phyloP scores from a whole-genome alignment of 306 rosid species.

The Quercus alba region DNA sequence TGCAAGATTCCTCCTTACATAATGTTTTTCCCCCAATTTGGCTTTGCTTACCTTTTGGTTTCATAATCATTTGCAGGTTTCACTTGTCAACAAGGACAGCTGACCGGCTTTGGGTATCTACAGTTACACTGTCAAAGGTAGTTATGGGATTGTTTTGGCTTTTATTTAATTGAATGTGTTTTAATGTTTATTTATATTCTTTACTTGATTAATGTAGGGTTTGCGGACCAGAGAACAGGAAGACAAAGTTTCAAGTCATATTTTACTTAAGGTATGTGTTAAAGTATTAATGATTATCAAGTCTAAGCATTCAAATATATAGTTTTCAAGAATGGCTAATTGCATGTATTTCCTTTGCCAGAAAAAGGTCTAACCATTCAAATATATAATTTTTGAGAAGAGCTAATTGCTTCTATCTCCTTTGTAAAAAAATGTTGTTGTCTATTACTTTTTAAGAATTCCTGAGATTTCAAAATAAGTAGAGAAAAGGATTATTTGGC shows the following conservation, averaged over 20 bases:
- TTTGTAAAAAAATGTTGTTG: not conserved
- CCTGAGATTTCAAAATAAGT: conserved; percentile 14
- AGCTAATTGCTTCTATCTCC: conserved; percentile 12
- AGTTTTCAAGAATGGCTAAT: too few species aligned
- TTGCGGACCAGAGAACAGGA: conserved; percentile 84
- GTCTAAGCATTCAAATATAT: not conserved
- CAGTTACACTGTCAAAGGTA: conserved; percentile 78
- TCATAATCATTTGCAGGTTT: conserved; percentile 47
- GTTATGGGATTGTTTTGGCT: conserved; percentile 1
- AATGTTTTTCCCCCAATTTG: not conserved
- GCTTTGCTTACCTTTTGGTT: conserved; percentile 6
- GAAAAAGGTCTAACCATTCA: not conserved
- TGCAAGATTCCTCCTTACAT: not conserved
- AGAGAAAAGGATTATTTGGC: conserved; percentile 19
- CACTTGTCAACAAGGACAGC: conserved; percentile 83
- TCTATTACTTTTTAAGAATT: not conserved
- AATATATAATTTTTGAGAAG: conserved; percentile 19
- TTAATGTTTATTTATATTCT: not conserved
- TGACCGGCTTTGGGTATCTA: conserved; percentile 60
- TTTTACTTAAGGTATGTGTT: conserved; percentile 68
- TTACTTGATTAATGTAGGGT: conserved; percentile 49
- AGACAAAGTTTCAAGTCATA: conserved; percentile 66
- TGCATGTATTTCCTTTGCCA: too few species aligned
- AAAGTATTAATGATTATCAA: conserved; percentile 14
- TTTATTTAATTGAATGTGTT: conserved; percentile 17